phyloP scores from a whole-genome alignment of 305 asterid genomes.

The Solanum hybrid region DNA sequence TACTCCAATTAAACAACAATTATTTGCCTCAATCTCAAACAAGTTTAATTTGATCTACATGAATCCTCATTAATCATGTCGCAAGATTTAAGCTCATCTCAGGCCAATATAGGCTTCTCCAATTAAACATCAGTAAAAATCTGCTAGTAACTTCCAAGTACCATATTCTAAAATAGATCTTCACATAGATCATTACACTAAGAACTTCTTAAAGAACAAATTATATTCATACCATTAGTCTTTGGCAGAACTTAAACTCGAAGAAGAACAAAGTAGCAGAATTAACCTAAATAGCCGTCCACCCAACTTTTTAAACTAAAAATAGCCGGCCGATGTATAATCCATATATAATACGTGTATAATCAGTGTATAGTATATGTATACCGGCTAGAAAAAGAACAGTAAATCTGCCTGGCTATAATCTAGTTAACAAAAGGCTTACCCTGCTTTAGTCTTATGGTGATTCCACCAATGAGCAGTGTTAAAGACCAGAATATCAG shows the following conservation, averaged over 20 bases:
- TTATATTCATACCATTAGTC: not conserved
- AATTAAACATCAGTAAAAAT: not conserved
- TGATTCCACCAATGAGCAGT: constrained; percentile 98
- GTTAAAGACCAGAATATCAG: constrained; percentile 79
- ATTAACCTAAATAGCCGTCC: not conserved
- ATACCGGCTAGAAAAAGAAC: not conserved
- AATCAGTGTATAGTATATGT: not conserved
- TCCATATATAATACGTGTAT: not conserved
- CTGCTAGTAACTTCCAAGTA: not conserved
- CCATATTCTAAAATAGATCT: not conserved
- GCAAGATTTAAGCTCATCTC: not conserved
- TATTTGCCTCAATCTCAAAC: not conserved
- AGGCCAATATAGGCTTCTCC: not conserved
- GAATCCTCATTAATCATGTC: not conserved
- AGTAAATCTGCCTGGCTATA: not conserved
- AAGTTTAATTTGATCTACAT: not conserved
- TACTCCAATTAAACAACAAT: not conserved
- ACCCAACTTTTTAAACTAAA: not conserved
- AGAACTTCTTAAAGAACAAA: not conserved
- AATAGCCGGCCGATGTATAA: not conserved
- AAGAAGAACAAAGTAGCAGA: not conserved
- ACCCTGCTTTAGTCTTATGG: constrained; percentile 88
- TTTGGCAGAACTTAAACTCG: not conserved
- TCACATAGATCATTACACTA: not conserved
- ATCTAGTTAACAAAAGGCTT: not conserved